Evolutionary conservation across 495 filamentous ascomycete genomes (phyloP).

Genomic region (Penicillium ochrochloron): DNA sequence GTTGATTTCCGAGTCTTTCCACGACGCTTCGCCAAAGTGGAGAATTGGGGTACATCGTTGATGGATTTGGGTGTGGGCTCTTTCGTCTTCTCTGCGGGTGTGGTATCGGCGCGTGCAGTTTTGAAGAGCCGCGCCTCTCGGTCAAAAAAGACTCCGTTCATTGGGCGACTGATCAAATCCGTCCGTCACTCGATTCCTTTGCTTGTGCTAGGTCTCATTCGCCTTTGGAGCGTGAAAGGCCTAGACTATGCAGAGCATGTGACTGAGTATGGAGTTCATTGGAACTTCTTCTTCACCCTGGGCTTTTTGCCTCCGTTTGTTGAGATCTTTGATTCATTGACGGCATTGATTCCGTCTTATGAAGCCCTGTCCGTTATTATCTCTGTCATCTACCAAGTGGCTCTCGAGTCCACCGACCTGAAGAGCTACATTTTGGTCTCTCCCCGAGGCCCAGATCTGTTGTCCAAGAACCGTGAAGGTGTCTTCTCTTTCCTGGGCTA

Average conservation of each 20-base stretch:
- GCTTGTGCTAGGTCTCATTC: slow-evolving; percentile 76
- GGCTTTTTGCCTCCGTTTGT: slow-evolving; percentile 88
- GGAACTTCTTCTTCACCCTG: slow-evolving; percentile 99
- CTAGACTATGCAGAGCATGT: slow-evolving; percentile 97
- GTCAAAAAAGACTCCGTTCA: slow-evolving; percentile 47
- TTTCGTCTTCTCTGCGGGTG: slow-evolving; percentile 94
- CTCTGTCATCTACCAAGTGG: slow-evolving; percentile 68
- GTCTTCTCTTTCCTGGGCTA: slow-evolving; percentile 93
- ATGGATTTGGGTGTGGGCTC: slow-evolving; percentile 99
- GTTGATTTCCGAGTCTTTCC: slow-evolving; percentile 95
- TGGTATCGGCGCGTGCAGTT: slow-evolving; percentile 88
- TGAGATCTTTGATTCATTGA: slow-evolving; percentile 75
- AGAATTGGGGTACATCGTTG: slow-evolving; percentile 96
- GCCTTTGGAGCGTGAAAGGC: slow-evolving; percentile 88
- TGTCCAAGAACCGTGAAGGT: slow-evolving; percentile 92
- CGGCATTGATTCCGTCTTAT: slow-evolving; percentile 67
- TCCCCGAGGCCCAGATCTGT: slow-evolving; percentile 67
- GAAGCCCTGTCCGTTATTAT: slow-evolving; percentile 70
- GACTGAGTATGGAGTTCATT: slow-evolving; percentile 97
- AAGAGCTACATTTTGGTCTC: slow-evolving; percentile 86
- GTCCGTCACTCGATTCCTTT: slow-evolving; percentile 82
- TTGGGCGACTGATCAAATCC: slow-evolving; percentile 61
- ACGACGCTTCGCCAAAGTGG: slow-evolving; percentile 92
- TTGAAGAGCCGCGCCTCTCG: slow-evolving; percentile 65
- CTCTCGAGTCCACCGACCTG: slow-evolving; percentile 75